Evolutionary conservation across 805 yeast genomes (phyloP).

Genomic region (Pichia thaimueangensis): DNA sequence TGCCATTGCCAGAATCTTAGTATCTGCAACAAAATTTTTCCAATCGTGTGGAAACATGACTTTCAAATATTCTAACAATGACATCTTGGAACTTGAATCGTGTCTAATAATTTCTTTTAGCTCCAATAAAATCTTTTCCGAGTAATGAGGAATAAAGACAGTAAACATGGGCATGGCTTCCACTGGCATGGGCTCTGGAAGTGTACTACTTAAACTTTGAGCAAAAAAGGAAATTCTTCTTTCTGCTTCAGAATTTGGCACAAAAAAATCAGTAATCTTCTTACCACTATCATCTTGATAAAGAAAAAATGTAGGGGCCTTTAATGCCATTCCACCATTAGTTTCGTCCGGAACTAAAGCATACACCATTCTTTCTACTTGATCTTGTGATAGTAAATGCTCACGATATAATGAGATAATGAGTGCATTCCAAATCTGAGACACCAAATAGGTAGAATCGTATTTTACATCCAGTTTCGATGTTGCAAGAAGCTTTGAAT

Average conservation of each 20-base stretch:
- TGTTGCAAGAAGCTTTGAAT: constrained; percentile 40
- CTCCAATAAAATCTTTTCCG: constrained; percentile 41
- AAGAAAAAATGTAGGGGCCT: constrained; percentile 41
- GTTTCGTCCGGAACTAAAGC: constrained; percentile 46
- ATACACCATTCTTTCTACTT: constrained; percentile 31
- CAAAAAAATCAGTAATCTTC: constrained; percentile 35
- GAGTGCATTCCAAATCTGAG: constrained; percentile 51
- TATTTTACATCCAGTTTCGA: constrained; percentile 41
- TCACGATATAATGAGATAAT: constrained; percentile 49
- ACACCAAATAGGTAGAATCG: constrained; percentile 34
- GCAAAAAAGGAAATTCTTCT: constrained; percentile 49
- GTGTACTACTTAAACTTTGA: constrained; percentile 41
- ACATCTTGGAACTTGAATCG: constrained; percentile 37
- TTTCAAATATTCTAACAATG: constrained; percentile 75
- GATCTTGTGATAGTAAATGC: constrained; percentile 46
- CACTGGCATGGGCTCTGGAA: constrained; percentile 43
- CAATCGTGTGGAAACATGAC: constrained; percentile 69
- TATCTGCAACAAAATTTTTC: constrained; percentile 73
- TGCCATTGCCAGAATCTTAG: constrained; percentile 43
- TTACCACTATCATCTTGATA: constrained; percentile 41
- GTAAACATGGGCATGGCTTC: constrained; percentile 46
- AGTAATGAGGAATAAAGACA: constrained; percentile 46
- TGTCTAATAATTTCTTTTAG: constrained; percentile 43
- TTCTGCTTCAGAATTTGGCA: constrained; percentile 43
- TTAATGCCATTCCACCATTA: constrained; percentile 31